Conservation (phyloP, 2,329 filamentous ascomycete species). For the Trichoderma guizhouense region DNA sequence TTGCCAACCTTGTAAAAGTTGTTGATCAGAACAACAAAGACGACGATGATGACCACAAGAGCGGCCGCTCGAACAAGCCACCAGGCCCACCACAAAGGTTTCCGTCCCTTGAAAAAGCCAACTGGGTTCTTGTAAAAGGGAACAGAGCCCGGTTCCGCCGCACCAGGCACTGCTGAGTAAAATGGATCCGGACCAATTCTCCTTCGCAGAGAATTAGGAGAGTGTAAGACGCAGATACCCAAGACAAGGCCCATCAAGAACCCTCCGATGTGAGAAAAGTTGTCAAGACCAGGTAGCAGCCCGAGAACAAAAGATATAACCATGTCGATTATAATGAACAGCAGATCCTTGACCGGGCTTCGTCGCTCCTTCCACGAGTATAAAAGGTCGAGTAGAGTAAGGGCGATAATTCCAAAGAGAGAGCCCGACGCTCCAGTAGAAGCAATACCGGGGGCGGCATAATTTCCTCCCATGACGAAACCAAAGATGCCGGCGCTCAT, state of each 20-base stretch:
- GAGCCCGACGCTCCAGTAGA: constrained; percentile 88
- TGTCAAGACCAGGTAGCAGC: constrained; percentile 87
- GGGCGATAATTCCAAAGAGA: constrained; percentile 86
- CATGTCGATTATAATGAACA: constrained; percentile 82
- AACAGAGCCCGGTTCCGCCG: constrained; percentile 45
- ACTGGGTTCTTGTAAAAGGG: constrained; percentile 60
- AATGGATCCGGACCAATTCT: constrained; percentile 69
- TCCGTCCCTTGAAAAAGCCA: constrained; percentile 87
- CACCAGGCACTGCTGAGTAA: constrained; percentile 64
- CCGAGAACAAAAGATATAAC: constrained; percentile 89
- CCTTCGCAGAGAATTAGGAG: constrained; percentile 73
- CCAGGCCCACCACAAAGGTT: constrained; percentile 96
- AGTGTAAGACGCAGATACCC: constrained; percentile 83
- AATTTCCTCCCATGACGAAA: constrained; percentile 92
- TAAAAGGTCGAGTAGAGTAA: constrained; percentile 82
- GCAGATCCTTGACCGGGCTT: constrained; percentile 76
- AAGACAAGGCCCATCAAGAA: constrained; percentile 89
- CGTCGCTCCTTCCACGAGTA: constrained; percentile 85
- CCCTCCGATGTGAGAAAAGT: constrained; percentile 95
- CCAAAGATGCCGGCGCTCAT: constrained; percentile 91
- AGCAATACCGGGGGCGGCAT: constrained; percentile 73
- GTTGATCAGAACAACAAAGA: constrained; percentile 80
- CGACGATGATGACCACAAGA: constrained; percentile 74
- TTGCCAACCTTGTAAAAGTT: constrained; percentile 84
- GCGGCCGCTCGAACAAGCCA: constrained; percentile 81